Evolutionary conservation across 441 rosid genomes (phyloP).

Genomic region (Capsella rubella): DNA sequence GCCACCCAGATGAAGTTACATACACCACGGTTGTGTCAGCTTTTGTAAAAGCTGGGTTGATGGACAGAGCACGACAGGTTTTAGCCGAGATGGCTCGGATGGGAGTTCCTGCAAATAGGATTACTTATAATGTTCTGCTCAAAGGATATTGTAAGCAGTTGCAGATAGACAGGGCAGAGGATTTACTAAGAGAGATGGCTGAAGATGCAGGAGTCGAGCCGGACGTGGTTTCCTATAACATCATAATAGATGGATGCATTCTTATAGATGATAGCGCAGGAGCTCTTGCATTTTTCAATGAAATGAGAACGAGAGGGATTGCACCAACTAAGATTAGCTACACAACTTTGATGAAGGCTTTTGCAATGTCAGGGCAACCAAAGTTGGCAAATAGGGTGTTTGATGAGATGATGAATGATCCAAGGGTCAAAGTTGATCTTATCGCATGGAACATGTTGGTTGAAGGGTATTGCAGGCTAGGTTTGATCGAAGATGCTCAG

Average conservation of each 20-base stretch:
- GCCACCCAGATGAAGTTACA: constrained; percentile 89
- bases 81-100: constrained; percentile 84
- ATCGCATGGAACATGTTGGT: constrained; percentile 97
- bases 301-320: constrained; percentile 84
- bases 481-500: constrained; percentile 88
- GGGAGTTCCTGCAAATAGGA: constrained; percentile 80
- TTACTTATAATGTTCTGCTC: constrained; percentile 87
- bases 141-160: constrained; percentile 89
- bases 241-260: constrained; percentile 87
- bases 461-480: constrained; percentile 84
- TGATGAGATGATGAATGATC: constrained; percentile 85
- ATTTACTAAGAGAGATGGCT: constrained; percentile 75
- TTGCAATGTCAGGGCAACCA: constrained; percentile 84
- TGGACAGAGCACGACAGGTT: constrained; percentile 86
- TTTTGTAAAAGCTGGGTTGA: constrained; percentile 74
- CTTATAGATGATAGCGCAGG: constrained; percentile 83
- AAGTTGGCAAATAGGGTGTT: constrained; percentile 89
- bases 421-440: constrained; percentile 81
- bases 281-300: constrained; percentile 79
- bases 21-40: constrained; percentile 95
- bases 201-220: constrained; percentile 66
- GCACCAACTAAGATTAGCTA: constrained; percentile 93
- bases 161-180: constrained; percentile 75
- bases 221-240: constrained; percentile 91
- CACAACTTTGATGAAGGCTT: constrained; percentile 97